Evolutionary conservation across 2,329 filamentous ascomycete species (phyloP), one percentile per base, ranked within the genome.

Genomic region (Cladosporium oxysporum): DNA sequence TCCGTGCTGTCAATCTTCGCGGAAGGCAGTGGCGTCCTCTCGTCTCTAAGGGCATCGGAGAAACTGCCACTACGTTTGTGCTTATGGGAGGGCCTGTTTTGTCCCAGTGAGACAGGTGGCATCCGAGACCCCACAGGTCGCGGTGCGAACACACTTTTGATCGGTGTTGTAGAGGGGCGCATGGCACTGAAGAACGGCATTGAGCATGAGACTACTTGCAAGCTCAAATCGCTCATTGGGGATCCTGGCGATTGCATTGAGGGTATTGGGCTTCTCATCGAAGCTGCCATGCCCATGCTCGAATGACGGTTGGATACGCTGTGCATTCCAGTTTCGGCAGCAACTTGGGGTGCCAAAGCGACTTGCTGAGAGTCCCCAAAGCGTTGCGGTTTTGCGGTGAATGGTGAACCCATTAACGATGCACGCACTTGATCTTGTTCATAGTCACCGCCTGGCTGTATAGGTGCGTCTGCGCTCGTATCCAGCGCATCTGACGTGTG

Each of bases 11-110:
- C 76, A 44, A 77, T 73, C 66, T 83, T 81, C 44, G 82, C 77
- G 35, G 81, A 78, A 4, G 83, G 83, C 10, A 86, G 72, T 1
- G 84, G 84, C 12, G 83, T 78, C 63, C 86, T 79, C 80, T 89
- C 78, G 73, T 95, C 91, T 71, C 92, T 84, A 61, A 94, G 78
- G 1, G 93, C 94, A 78, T 97, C 92, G 0, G 91, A 91, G 72
- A 95, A 90, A 76, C 93, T 97, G 59, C 90, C 92, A 74, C 91
- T 96, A 26, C 93, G 88, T 77, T 92, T 93, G 78, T 97, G 93
- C 2, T 81, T 77, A 68, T 85, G 84, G 11, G 79, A 78, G 18
- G 71, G 73, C 37, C 60, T 67, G 16, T 14, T 14, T 28, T 65
- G 62, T 21, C n/a, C 23, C n/a, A 49, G 62, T 28, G 67, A 60